Evolutionary conservation across 371 early-diverging fungal genomes (phyloP), one percentile per base, ranked within the genome.

Genomic region (Amoeboradix gromovi): DNA sequence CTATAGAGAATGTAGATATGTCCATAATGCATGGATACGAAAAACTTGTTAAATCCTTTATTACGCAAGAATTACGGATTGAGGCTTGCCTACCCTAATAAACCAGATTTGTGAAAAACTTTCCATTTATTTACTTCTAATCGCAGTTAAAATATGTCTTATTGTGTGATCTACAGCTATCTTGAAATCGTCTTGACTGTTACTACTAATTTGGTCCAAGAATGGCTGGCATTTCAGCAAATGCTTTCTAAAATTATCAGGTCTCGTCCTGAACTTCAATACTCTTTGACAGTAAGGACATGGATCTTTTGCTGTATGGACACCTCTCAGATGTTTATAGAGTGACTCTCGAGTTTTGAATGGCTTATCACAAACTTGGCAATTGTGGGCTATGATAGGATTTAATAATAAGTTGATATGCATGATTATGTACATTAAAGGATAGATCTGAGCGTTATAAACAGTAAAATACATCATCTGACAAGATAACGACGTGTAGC

Each of bases 1-100:
- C 82, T 70, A 82, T 76, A 28, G 70, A 73, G 27, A 80, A 79
- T 17, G 70, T 85, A 29, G 78, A 79, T 66, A n/a, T n/a, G n/a
- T n/a, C n/a, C n/a, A n/a, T n/a, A n/a, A n/a, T n/a, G n/a, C n/a
- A n/a, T n/a, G n/a, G n/a, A n/a, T n/a, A n/a, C n/a, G n/a, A n/a
- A n/a, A n/a, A n/a, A n/a, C n/a, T n/a, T n/a, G n/a, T n/a, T n/a
- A n/a, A n/a, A n/a, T n/a, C n/a, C n/a, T n/a, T n/a, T n/a, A n/a
- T n/a, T n/a, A n/a, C n/a, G n/a, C n/a, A n/a, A n/a, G n/a, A n/a
- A n/a, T n/a, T n/a, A n/a, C n/a, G n/a, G n/a, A n/a, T n/a, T n/a
- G n/a, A n/a, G n/a, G n/a, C n/a, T n/a, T n/a, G n/a, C n/a, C n/a
- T n/a, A n/a, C n/a, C n/a, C n/a, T n/a, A n/a, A n/a, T n/a, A n/a